Evolutionary conservation across 2,329 filamentous ascomycete species (phyloP).

Genomic region (Aureobasidium uvarum): DNA sequence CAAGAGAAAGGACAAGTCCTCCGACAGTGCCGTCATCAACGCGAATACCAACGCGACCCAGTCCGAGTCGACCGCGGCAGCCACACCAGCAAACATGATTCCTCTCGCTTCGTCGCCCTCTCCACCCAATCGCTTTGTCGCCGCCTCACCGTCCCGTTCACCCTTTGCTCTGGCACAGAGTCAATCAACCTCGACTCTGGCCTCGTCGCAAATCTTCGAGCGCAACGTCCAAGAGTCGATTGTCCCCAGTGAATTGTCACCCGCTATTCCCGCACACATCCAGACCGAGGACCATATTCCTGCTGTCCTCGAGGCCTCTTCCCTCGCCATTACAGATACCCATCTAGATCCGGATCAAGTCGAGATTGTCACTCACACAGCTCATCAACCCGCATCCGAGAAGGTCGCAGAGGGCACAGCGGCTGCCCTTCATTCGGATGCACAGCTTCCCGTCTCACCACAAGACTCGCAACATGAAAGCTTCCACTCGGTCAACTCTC

Average conservation of each 20-base stretch:
- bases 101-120: slow-evolving; percentile 30
- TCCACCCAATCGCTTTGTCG: slow-evolving; percentile 30
- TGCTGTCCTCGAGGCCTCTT: slow-evolving; percentile 84
- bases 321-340: slow-evolving; percentile 84
- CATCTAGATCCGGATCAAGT: slow-evolving; percentile 83
- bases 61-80: slow-evolving; percentile 2
- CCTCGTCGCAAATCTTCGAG: slow-evolving; percentile 79
- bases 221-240: slow-evolving; percentile 85
- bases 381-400: slow-evolving; percentile 74
- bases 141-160: slow-evolving; percentile 5
- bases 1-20: slow-evolving; percentile 28
- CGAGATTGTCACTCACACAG: slow-evolving; percentile 84
- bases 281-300: slow-evolving; percentile 93
- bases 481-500: slow-evolving; percentile 20
- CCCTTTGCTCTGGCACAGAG: slow-evolving; percentile 61
- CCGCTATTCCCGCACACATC: slow-evolving; percentile 90
- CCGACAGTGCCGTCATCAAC: slow-evolving; percentile 24
- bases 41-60: slow-evolving; percentile 26
- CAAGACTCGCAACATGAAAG: slow-evolving; percentile 29
- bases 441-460: slow-evolving; percentile 25
- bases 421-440: slow-evolving; percentile 27
- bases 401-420: slow-evolving; percentile 50
- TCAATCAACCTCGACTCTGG: slow-evolving; percentile 65
- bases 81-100: slow-evolving; percentile 22
- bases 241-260: slow-evolving; percentile 65